Percentiles rank a stretch among this genome's conserved stretches.
Evolutionary conservation across 768 basidiomycete species (phyloP).

Genomic region (Mrakia frigida): DNA sequence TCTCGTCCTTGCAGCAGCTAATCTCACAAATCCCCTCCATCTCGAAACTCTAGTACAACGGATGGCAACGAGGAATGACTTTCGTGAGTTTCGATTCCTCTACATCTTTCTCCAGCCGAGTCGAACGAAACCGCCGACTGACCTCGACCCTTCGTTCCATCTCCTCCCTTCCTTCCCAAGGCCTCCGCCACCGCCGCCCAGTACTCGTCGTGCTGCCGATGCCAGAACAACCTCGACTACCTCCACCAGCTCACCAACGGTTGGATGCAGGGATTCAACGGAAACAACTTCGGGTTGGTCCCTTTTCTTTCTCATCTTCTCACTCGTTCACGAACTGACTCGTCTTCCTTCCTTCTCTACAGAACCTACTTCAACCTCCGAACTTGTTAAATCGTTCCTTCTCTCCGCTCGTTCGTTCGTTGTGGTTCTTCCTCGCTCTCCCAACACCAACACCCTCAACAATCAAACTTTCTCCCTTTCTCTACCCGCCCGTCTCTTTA

Average conservation of each 20-base stretch:
- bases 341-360: background rate
- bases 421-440: background rate
- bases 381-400: background rate
- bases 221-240: constrained; percentile 69
- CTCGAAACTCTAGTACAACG: no score
- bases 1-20: no score
- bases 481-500: background rate
- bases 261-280: constrained; percentile 24
- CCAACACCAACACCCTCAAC: background rate
- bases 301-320: background rate
- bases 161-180: background rate
- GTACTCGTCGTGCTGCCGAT: constrained; percentile 23
- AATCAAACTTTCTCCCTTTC: no score
- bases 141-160: background rate
- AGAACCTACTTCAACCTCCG: constrained; percentile 16
- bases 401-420: background rate
- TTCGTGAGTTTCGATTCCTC: background rate
- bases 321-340: background rate
- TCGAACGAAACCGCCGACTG: background rate
- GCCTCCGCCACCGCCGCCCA: constrained; percentile 26
- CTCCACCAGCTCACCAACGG: constrained; percentile 62
- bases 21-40: no score
- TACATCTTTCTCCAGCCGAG: no score
- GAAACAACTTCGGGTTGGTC: constrained; percentile 12
- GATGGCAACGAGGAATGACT: constrained; percentile 41